Evolutionary conservation across 225 moss, liverwort and hornwort genomes (phyloP).

Genomic region (Bryum argenteum): DNA sequence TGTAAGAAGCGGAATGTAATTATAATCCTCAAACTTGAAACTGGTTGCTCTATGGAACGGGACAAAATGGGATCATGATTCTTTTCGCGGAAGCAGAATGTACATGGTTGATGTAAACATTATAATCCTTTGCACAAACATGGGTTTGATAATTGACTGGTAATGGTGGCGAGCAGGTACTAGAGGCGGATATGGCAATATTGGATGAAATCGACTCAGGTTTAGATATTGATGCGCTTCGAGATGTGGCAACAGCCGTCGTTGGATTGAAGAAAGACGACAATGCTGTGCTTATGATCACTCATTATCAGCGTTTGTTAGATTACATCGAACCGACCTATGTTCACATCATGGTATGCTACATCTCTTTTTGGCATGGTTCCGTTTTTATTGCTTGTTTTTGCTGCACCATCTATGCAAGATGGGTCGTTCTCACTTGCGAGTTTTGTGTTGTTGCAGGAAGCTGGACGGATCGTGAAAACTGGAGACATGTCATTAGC

Average conservation of each 20-base stretch:
- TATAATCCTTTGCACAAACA: not conserved
- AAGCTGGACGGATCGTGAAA: slow-evolving; percentile 81
- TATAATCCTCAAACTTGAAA: not conserved
- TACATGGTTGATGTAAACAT: not conserved
- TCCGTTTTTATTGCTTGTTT: slow-evolving; percentile 1
- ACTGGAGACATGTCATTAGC: slow-evolving; percentile 89
- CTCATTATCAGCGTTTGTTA: slow-evolving; percentile 94
- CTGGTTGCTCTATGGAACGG: not conserved
- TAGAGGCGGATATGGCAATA: slow-evolving; percentile 97
- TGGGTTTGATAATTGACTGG: slow-evolving; percentile 11
- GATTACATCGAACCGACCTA: slow-evolving; percentile 87
- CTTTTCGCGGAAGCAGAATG: not conserved
- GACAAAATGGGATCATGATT: too few relatives aligned
- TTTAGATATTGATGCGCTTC: slow-evolving; percentile 88
- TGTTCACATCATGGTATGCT: slow-evolving; percentile 91
- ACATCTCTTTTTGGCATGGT: not conserved
- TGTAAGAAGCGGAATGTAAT: not conserved
- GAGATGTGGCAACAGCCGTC: slow-evolving; percentile 89
- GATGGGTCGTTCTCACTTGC: slow-evolving; percentile 21
- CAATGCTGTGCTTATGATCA: slow-evolving; percentile 93
- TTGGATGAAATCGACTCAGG: slow-evolving; percentile 98
- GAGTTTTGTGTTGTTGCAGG: slow-evolving; percentile 54
- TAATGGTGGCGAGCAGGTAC: slow-evolving; percentile 62
- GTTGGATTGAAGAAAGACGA: slow-evolving; percentile 68
- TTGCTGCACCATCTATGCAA: not conserved